phyloP scores from a whole-genome alignment of 805 yeast species.

The Limtongozyma cylindracea region DNA sequence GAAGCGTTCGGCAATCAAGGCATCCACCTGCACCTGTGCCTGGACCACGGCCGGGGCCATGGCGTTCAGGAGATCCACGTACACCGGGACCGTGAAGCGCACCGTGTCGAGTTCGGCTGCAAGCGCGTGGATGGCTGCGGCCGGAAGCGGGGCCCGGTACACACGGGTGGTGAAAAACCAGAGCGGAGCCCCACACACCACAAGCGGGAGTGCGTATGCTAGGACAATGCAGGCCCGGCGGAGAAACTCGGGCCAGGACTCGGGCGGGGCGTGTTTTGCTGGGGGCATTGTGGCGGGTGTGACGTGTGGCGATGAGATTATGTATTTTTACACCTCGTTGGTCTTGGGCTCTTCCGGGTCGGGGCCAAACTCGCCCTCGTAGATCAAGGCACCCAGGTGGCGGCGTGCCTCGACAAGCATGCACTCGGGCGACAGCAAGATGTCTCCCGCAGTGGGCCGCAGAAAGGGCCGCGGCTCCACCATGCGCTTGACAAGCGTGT shows the following conservation, averaged over 20 bases:
- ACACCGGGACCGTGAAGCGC: slow-evolving; percentile 16
- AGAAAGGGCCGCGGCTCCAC: slow-evolving; percentile 57
- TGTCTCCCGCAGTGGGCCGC: slow-evolving; percentile 57
- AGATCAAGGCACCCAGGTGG: slow-evolving; percentile 81
- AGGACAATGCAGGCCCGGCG: too few relatives aligned
- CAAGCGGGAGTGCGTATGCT: too few relatives aligned
- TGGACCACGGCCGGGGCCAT: slow-evolving; percentile 7
- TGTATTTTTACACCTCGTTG: too few relatives aligned
- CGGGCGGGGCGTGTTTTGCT: too few relatives aligned
- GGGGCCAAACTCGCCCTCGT: slow-evolving; percentile 92
- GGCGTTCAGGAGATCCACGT: slow-evolving; percentile 10
- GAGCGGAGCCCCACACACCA: too few relatives aligned
- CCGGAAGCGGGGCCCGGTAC: too few relatives aligned
- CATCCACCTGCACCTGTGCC: slow-evolving; percentile 12
- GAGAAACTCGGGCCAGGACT: too few relatives aligned
- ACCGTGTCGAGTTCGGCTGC: too few relatives aligned
- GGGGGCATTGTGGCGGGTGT: too few relatives aligned
- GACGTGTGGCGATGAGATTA: too few relatives aligned
- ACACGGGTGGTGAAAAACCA: too few relatives aligned
- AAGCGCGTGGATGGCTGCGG: too few relatives aligned
- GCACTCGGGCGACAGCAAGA: slow-evolving; percentile 53
- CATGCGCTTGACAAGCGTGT: slow-evolving; percentile 70
- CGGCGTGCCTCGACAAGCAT: slow-evolving; percentile 54
- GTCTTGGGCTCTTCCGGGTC: slow-evolving; percentile 1
- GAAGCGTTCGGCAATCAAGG: slow-evolving; percentile 3